Base-by-base conservation (phyloP, 345 rosid species). In the Boechera divaricarpa region DNA sequence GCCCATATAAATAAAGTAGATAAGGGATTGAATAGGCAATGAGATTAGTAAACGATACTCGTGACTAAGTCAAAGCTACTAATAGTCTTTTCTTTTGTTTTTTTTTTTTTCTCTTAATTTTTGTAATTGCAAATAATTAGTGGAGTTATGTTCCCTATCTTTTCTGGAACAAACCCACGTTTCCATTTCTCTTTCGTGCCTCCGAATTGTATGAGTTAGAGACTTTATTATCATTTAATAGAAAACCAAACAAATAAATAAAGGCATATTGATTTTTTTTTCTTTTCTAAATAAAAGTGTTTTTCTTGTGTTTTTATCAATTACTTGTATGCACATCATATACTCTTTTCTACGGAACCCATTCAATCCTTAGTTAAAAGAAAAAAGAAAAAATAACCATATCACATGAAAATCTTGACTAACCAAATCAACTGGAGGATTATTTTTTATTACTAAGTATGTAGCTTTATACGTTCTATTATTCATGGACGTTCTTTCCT, bases 401-500 rank as follows among this genome's bases (percentile, higher is more conserved):
- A 36, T 36, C 10, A 36, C 41, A 36, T 36, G 39, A 36, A 39
- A 1, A 9, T 9, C 42, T 10, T 39, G 44, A 33, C 11, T 49
- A 33, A 48, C 16, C 11, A 63, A 24, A 39, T 41, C 16, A 62
- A 62, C 3, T 26, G 58, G 58, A 31, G 7, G 16, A 10, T 7
- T 21, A 11, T 24, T 12, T 21, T 63, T 39, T 12, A 28, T 18
- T 1, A 48, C 11, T 7, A 29, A 2, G 31, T 11, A 12, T 53
- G 39, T n/a, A 55, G 45, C 74, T 70, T 44, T 70, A 58, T 33
- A 42, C n/a, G 10, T 67, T 48, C 3, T 67, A 10, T 39, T n/a
- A 49, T 66, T 65, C 58, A 66, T 53, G 62, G 51, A 67, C 9
- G 26, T 38, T 75, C 26, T 48, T 58, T 21, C 33, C 18, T n/a